Evolutionary conservation across 371 early-diverging fungal genomes (phyloP), one percentile per base, ranked within the genome.

Genomic region (Mortierella sp.): DNA sequence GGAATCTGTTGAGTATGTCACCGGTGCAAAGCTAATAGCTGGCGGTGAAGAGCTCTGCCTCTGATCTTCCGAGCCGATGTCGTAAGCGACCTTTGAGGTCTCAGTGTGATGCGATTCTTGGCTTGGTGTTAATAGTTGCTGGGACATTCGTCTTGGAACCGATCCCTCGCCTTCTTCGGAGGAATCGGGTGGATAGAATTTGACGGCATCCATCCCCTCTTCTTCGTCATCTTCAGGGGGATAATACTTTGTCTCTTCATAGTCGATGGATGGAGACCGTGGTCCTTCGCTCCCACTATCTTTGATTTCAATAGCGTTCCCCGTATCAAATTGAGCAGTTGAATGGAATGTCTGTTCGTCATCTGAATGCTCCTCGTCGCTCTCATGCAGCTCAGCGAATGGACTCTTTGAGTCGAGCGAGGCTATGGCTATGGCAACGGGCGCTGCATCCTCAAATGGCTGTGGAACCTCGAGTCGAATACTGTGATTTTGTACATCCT

Each of bases 291-390:
- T 30, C 45, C 48, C 57, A 26, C 5, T n/a, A 4, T 57, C 34
- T 13, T 45, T 34, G 18, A 57, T 42, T 7, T 63, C 61, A n/a
- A 26, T 45, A 6, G 26, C 55, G 8, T 57, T 52, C 12, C 23
- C 24, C 9, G 48, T 6, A 2, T 64, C 71, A n/a, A 57, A 71
- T 28, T 64, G 64, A 7, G 38, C 55, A 14, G 64, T 60, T 6
- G 71, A 64, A 16, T 64, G 71, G 61, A 64, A 64, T 19, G 64
- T 64, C 54, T 71, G 71, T 13, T 71, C 70, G n/a, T 66, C 67
- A 13, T 70, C 64, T 9, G 63, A 58, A 16, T 38, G 52, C 24
- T 52, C 62, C 10, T 31, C 42, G 14, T 38, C 55, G 24, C 28
- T 27, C 0, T 47, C 61, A 23, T 16, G 28, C 1, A 13, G 19